Percentiles rank a stretch among this genome's conserved stretches.
Evolutionary conservation across 371 early-diverging fungal genomes (phyloP).

Genomic region (Ordospora pajunii): DNA sequence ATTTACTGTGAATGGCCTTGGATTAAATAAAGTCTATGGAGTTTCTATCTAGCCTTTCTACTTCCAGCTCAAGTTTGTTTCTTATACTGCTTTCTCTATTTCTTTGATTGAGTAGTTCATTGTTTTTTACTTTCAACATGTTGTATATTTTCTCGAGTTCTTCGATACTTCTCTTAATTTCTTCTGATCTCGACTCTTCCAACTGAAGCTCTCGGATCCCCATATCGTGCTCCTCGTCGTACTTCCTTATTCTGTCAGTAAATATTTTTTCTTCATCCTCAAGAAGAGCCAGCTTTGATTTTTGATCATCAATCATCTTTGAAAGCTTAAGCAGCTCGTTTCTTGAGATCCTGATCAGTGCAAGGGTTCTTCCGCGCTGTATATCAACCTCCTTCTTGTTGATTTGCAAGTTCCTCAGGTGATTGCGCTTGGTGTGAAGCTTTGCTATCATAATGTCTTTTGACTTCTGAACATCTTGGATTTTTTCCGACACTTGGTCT

Average conservation of each 20-base stretch:
- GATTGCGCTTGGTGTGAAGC: constrained; percentile 10
- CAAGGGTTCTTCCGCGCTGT: not conserved
- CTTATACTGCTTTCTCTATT: not conserved
- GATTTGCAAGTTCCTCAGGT: constrained; percentile 14
- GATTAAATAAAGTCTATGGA: constrained; percentile 14
- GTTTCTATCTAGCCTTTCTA: constrained; percentile 9
- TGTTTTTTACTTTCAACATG: constrained; percentile 10
- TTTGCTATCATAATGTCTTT: not conserved
- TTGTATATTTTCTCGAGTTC: constrained; percentile 10
- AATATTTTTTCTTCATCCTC: constrained; percentile 33
- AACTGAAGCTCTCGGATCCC: not conserved
- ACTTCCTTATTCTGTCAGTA: constrained; percentile 28
- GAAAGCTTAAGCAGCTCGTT: constrained; percentile 28
- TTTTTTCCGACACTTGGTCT: not conserved
- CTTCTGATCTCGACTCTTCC: not conserved
- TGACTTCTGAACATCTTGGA: not conserved
- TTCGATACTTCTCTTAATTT: not conserved
- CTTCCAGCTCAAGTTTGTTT: not conserved
- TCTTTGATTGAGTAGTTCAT: constrained; percentile 3
- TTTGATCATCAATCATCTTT: constrained; percentile 25
- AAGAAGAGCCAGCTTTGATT: constrained; percentile 10
- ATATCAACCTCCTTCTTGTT: constrained; percentile 18
- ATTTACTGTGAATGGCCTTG: no score
- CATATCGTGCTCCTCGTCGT: constrained; percentile 15
- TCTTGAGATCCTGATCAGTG: constrained; percentile 16